These are phyloP conservation scores for Xylariomycetidae sp. DNA, from an alignment of 2,329 filamentous ascomycete species.

Conservation along the genomic window DNA sequence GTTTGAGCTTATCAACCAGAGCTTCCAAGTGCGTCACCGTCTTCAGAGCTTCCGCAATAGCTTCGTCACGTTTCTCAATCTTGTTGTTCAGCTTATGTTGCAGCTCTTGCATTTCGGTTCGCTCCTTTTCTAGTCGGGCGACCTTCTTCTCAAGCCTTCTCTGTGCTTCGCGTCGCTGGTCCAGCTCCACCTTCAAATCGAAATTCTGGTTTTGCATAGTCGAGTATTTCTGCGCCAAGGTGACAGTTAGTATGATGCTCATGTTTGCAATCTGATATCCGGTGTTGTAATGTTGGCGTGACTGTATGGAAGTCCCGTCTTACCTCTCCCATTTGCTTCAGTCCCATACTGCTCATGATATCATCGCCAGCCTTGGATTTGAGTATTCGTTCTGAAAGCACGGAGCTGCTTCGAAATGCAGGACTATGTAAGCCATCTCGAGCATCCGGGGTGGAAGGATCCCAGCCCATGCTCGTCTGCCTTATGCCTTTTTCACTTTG, in stretches of 20 bases:
- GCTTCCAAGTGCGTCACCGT: slow-evolving; percentile 64
- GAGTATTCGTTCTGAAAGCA: slow-evolving; percentile 32
- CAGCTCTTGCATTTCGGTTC: slow-evolving; percentile 48
- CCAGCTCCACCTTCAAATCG: slow-evolving; percentile 67
- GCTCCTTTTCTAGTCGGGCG: slow-evolving; percentile 48
- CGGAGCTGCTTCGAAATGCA: slow-evolving; percentile 22
- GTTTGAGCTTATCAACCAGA: slow-evolving; percentile 46
- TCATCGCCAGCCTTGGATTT: slow-evolving; percentile 38
- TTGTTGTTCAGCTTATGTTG: slow-evolving; percentile 54
- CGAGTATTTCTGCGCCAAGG: slow-evolving; percentile 50
- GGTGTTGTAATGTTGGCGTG: too few species aligned
- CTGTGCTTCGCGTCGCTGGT: slow-evolving; percentile 61
- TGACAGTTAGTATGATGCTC: not conserved
- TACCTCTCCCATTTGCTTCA: slow-evolving; percentile 65
- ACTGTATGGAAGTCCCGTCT: slow-evolving; percentile 10
- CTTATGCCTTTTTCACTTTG: slow-evolving; percentile 40
- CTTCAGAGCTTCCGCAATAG: slow-evolving; percentile 62
- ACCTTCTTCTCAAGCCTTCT: slow-evolving; percentile 51
- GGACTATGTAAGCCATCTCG: too few species aligned
- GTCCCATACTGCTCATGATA: slow-evolving; percentile 51
- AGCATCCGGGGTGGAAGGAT: slow-evolving; percentile 31
- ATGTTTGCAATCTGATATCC: too few species aligned
- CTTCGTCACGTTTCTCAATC: slow-evolving; percentile 62
- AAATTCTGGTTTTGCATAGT: slow-evolving; percentile 71
- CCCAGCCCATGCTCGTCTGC: slow-evolving; percentile 31